These are phyloP conservation scores for Pedinophyceae sp. DNA, from an alignment of 139 green algal species.

Conservation along the genomic window DNA sequence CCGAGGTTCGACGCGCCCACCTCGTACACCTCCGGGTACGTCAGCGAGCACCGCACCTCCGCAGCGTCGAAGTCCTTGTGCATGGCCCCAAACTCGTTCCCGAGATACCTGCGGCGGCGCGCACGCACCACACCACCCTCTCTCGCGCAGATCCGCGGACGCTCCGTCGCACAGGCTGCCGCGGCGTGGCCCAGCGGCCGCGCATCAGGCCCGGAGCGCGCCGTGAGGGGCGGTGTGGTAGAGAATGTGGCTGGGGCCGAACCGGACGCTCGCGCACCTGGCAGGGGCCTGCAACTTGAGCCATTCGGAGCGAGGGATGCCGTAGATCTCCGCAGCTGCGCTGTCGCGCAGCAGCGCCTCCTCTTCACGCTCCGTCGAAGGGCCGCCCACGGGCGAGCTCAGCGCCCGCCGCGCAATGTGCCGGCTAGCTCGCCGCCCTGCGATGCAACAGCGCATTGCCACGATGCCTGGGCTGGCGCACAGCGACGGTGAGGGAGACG, in stretches of 20 bases:
- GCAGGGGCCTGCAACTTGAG: conserved; percentile 11
- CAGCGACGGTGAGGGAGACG: no score
- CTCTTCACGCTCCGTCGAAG: no score
- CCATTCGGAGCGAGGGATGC: conserved; percentile 27
- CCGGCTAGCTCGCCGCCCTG: no score
- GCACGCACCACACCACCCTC: conserved; percentile 1
- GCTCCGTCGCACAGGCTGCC: background rate
- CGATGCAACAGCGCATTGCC: no score
- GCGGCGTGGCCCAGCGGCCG: background rate
- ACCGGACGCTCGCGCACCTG: no score
- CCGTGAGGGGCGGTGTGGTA: background rate
- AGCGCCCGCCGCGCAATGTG: no score
- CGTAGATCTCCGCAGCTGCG: no score
- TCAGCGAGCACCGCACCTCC: conserved; percentile 43
- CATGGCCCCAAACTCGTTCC: conserved; percentile 59
- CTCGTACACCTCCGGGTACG: conserved; percentile 55
- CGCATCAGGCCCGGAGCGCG: background rate
- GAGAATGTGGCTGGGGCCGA: no score
- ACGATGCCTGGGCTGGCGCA: no score
- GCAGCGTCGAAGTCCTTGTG: conserved; percentile 47
- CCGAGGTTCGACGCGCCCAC: conserved; percentile 55
- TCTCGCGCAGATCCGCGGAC: background rate
- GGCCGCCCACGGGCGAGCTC: no score
- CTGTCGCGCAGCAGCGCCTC: no score
- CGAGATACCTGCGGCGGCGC: conserved; percentile 44